phyloP scores from a whole-genome alignment of 371 early-diverging fungal species.

The Gilbertella persicaria region DNA sequence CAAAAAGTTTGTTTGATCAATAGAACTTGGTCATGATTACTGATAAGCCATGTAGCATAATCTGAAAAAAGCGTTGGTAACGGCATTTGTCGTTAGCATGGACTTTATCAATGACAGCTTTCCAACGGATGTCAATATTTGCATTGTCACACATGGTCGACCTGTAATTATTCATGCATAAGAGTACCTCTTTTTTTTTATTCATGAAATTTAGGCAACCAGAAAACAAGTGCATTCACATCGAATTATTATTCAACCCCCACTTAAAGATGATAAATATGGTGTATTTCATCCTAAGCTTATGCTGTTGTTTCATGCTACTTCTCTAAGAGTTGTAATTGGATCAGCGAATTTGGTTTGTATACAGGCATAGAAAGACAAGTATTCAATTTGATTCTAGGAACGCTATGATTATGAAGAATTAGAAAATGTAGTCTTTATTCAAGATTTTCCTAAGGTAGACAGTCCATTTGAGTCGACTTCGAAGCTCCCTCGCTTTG shows the following conservation, averaged over 20 bases:
- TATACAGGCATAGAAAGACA: background rate
- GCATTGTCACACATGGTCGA: constrained; percentile 43
- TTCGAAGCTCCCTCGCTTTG: constrained; percentile 30
- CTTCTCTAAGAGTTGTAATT: constrained; percentile 45
- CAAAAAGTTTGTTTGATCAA: constrained; percentile 24
- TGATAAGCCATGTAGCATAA: constrained; percentile 6
- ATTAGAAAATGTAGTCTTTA: constrained; percentile 51
- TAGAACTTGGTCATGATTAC: background rate
- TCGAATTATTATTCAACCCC: constrained; percentile 39
- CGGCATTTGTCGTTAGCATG: constrained; percentile 44
- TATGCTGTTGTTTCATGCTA: constrained; percentile 40
- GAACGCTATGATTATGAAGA: constrained; percentile 45
- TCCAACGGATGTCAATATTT: constrained; percentile 35
- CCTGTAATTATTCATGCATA: constrained; percentile 37
- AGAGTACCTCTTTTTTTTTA: background rate
- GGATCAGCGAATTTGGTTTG: constrained; percentile 52
- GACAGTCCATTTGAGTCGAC: constrained; percentile 1
- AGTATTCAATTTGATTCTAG: background rate
- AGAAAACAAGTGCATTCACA: constrained; percentile 22
- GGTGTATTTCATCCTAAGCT: constrained; percentile 50
- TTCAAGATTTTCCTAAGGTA: constrained; percentile 44
- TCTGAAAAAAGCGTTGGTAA: constrained; percentile 41
- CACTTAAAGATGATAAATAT: constrained; percentile 32
- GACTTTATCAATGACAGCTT: constrained; percentile 44
- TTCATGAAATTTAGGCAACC: constrained; percentile 22